phyloP scores from a whole-genome alignment of 2,329 filamentous ascomycete species.

The Colletotrichum chrysophilum region DNA sequence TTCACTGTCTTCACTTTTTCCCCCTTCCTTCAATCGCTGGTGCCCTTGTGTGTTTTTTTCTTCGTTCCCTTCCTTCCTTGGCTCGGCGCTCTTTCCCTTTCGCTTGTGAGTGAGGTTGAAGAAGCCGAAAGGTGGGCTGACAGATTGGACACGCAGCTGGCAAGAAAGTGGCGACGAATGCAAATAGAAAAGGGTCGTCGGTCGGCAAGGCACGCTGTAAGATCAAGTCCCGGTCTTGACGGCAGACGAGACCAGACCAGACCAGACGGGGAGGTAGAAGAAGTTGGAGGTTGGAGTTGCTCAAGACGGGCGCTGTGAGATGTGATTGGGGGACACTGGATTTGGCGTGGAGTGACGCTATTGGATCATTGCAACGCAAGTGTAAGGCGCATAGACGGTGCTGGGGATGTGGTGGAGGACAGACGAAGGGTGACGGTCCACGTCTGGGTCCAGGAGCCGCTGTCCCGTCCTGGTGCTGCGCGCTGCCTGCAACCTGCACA shows the following conservation, averaged over 20 bases:
- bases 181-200: not conserved
- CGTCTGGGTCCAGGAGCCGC: not conserved
- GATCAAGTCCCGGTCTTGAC: not conserved
- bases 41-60: not conserved
- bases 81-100: not conserved
- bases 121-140: not conserved
- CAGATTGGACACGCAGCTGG: not conserved
- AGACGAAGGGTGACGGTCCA: not conserved
- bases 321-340: constrained; percentile 22
- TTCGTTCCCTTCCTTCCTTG: not conserved
- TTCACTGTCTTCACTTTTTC: not conserved
- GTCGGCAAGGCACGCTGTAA: not conserved
- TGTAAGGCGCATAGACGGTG: constrained; percentile 17
- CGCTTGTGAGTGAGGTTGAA: not conserved
- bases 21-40: not conserved
- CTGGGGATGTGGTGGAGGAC: constrained; percentile 7
- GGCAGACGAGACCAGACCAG: not conserved
- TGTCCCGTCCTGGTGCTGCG: not conserved
- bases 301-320: constrained; percentile 4
- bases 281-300: constrained; percentile 19
- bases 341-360: constrained; percentile 35
- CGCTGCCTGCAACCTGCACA: not conserved
- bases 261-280: not conserved
- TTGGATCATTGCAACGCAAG: constrained; percentile 30
- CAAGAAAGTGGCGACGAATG: not conserved